phyloP scores from a whole-genome alignment of 2,329 filamentous ascomycete genomes.

The Fusarium cicatricum region DNA sequence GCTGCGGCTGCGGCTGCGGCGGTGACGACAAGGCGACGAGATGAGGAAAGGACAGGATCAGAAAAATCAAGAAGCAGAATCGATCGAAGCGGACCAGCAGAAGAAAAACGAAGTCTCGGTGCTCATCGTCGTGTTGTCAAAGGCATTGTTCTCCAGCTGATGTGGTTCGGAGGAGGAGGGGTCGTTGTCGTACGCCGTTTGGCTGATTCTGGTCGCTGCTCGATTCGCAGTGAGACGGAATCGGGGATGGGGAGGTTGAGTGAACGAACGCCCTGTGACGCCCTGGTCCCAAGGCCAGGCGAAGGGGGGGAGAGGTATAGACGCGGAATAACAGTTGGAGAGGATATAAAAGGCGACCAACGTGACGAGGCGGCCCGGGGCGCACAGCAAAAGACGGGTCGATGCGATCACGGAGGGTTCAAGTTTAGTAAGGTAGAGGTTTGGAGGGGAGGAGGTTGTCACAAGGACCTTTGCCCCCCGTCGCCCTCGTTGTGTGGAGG shows the following conservation, averaged over 20 bases:
- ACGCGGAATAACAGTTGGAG: conserved; percentile 1
- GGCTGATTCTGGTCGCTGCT: conserved; percentile 15
- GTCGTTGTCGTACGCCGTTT: conserved; percentile 29
- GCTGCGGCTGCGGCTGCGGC: no score
- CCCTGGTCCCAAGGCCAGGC: conserved; percentile 28
- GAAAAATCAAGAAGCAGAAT: conserved; percentile 62
- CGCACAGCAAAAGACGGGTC: conserved; percentile 29
- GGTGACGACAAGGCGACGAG: conserved; percentile 36
- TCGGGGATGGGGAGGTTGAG: conserved; percentile 21
- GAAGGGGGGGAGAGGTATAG: conserved; percentile 2
- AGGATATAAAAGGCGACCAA: conserved; percentile 13
- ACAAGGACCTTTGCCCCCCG: conserved; percentile 31
- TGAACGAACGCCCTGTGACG: conserved; percentile 25
- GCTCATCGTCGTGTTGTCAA: conserved; percentile 62
- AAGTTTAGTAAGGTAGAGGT: conserved; percentile 15
- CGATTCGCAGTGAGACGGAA: conserved; percentile 26
- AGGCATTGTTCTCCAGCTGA: conserved; percentile 46
- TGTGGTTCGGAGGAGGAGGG: conserved; percentile 25
- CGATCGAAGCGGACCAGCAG: conserved; percentile 61
- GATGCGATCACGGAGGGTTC: conserved; percentile 38
- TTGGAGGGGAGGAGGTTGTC: conserved; percentile 38
- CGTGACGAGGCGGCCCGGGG: conserved; percentile 25
- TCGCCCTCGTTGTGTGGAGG: conserved; percentile 21
- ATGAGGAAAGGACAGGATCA: conserved; percentile 39
- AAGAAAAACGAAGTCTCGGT: conserved; percentile 58